Evolutionary conservation across 169 alveolate species (phyloP).

Genomic region (Cryptosporidium sp.): DNA sequence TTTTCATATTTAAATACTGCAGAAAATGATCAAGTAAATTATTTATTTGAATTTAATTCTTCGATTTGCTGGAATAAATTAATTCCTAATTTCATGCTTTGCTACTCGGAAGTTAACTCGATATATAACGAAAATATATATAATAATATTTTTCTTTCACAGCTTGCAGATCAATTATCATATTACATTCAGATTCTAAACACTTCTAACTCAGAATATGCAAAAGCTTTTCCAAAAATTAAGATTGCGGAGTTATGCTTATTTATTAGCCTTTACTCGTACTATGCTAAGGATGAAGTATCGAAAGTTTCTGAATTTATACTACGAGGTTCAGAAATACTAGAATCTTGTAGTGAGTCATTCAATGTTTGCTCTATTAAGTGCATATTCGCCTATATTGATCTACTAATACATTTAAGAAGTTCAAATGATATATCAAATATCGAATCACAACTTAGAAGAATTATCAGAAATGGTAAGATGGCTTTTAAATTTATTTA

Average conservation of each 20-base stretch:
- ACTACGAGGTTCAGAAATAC: not conserved
- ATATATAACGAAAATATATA: not conserved
- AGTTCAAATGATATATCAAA: constrained; percentile 12
- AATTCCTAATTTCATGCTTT: constrained; percentile 38
- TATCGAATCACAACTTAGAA: constrained; percentile 3
- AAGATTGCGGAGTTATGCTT: constrained; percentile 35
- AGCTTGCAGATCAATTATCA: constrained; percentile 30
- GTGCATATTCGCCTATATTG: constrained; percentile 36
- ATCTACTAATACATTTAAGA: constrained; percentile 6
- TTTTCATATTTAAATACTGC: constrained; percentile 12
- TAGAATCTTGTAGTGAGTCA: constrained; percentile 17
- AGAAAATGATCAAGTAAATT: not conserved
- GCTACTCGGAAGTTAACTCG: not conserved
- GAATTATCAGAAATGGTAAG: constrained; percentile 7
- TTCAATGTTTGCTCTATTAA: constrained; percentile 43
- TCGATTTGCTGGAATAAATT: constrained; percentile 29
- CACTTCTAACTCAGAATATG: not conserved
- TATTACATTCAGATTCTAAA: not conserved
- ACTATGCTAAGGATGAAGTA: constrained; percentile 16
- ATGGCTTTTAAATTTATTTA: constrained; percentile 9
- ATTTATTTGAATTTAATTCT: constrained; percentile 8
- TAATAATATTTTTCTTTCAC: constrained; percentile 13
- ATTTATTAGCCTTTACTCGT: constrained; percentile 31
- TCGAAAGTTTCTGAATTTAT: constrained; percentile 13
- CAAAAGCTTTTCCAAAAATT: not conserved